Percentiles rank a stretch among this genome's conserved stretches.
These are phyloP conservation scores for Saccharomyces eubayanus DNA, from an alignment of 805 yeast genomes.

Conservation along the genomic window DNA sequence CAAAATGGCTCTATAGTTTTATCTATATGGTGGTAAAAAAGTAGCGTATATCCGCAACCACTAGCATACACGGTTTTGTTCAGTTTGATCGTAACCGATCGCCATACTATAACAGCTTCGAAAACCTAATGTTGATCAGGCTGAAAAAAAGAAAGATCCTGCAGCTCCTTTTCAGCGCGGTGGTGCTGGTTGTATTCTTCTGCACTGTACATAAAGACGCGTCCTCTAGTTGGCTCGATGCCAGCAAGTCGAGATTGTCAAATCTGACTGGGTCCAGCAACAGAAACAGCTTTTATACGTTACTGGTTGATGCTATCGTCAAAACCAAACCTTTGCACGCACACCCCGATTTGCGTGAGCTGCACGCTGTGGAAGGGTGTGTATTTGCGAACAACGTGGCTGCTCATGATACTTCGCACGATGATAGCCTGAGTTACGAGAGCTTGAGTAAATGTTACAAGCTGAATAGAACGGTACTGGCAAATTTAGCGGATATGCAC, in stretches of 20 bases:
- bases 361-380: not conserved
- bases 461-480: conserved; percentile 1
- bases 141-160: not conserved
- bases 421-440: conserved; percentile 5
- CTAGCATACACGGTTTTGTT: not conserved
- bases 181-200: not conserved
- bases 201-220: not conserved
- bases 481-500: conserved; percentile 1
- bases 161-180: not conserved
- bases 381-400: conserved; percentile 2
- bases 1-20: not conserved
- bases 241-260: not conserved
- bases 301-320: not conserved
- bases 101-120: not conserved
- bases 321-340: not conserved
- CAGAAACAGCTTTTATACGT: not conserved
- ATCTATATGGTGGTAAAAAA: not conserved
- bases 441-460: conserved; percentile 15
- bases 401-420: conserved; percentile 2
- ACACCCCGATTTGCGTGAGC: not conserved
- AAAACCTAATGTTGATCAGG: not conserved
- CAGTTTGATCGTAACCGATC: not conserved
- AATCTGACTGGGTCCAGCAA: not conserved
- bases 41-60: not conserved
- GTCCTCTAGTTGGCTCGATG: not conserved